phyloP scores from a whole-genome alignment of 1,284 basidiomycete species.

The Trichosporon sp. region DNA sequence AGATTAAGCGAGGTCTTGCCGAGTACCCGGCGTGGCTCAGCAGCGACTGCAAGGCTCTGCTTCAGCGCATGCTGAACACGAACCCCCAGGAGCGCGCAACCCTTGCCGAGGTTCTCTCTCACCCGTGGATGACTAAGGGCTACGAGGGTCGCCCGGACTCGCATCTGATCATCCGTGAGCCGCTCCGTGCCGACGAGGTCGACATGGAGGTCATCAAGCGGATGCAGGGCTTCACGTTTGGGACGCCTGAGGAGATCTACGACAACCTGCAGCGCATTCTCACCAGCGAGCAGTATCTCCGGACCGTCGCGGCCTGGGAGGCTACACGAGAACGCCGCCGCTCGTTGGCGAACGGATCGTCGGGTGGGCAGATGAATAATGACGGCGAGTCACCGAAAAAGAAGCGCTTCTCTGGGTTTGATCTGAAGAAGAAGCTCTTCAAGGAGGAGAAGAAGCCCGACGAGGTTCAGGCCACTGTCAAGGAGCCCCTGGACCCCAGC shows the following conservation, averaged over 20 bases:
- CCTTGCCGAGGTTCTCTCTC: slow-evolving; percentile 77
- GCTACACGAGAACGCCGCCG: slow-evolving; percentile 54
- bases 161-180: slow-evolving; percentile 81
- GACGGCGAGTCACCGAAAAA: slow-evolving; percentile 43
- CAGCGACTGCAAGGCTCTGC: slow-evolving; percentile 87
- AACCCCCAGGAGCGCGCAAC: slow-evolving; percentile 80
- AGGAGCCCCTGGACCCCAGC: slow-evolving; percentile 68
- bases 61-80: slow-evolving; percentile 93
- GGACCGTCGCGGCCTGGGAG: slow-evolving; percentile 72
- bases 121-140: slow-evolving; percentile 93
- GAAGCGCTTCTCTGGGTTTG: slow-evolving; percentile 80
- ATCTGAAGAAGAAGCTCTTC: slow-evolving; percentile 91
- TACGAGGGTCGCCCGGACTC: slow-evolving; percentile 72
- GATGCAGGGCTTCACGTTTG: slow-evolving; percentile 98
- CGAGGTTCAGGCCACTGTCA: slow-evolving; percentile 23
- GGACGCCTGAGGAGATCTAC: slow-evolving; percentile 78
- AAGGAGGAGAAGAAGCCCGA: slow-evolving; percentile 50
- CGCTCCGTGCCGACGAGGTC: slow-evolving; percentile 77
- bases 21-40: slow-evolving; percentile 98
- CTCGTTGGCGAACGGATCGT: slow-evolving; percentile 22
- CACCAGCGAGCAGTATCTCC: slow-evolving; percentile 69
- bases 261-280: slow-evolving; percentile 66
- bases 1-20: slow-evolving; percentile 95
- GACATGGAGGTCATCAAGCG: slow-evolving; percentile 78
- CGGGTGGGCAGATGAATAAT: slow-evolving; percentile 10